Conservation (phyloP, 495 filamentous ascomycete species). For the Penicillium maclennaniae region DNA sequence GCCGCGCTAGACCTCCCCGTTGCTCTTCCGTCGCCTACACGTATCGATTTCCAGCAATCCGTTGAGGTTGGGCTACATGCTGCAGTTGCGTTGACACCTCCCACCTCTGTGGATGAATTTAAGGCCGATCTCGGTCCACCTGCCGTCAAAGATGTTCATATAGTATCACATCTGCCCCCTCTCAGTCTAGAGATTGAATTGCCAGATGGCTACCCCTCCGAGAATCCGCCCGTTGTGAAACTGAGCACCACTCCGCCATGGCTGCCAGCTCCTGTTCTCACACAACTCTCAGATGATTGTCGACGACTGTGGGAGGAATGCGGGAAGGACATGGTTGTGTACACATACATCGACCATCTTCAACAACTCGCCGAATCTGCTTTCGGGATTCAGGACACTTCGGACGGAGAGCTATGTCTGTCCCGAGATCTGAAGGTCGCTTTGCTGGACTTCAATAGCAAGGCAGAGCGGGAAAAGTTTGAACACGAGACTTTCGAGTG, state of each 20-base stretch:
- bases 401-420: slow-evolving; percentile 40
- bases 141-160: slow-evolving; percentile 49
- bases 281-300: slow-evolving; percentile 58
- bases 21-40: slow-evolving; percentile 62
- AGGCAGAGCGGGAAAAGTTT: slow-evolving; percentile 68
- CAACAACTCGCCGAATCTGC: slow-evolving; percentile 73
- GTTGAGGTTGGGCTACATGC: slow-evolving; percentile 36
- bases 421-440: slow-evolving; percentile 59
- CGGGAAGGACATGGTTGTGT: slow-evolving; percentile 73
- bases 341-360: slow-evolving; percentile 79
- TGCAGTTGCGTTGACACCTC: slow-evolving; percentile 40
- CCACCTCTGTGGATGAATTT: slow-evolving; percentile 39
- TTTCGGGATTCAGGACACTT: slow-evolving; percentile 63
- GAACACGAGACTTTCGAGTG: slow-evolving; percentile 85
- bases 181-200: slow-evolving; percentile 65
- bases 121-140: slow-evolving; percentile 23
- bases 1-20: slow-evolving; percentile 72
- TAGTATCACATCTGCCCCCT: slow-evolving; percentile 72
- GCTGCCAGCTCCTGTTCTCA: slow-evolving; percentile 58
- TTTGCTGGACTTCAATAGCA: slow-evolving; percentile 75
- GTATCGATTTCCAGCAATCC: slow-evolving; percentile 62
- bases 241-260: slow-evolving; percentile 66
- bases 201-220: slow-evolving; percentile 70
- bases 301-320: slow-evolving; percentile 75
- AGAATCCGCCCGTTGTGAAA: slow-evolving; percentile 60